These are phyloP conservation scores for Podaxis sp. DNA, from an alignment of 768 basidiomycete species.

Conservation along the genomic window DNA sequence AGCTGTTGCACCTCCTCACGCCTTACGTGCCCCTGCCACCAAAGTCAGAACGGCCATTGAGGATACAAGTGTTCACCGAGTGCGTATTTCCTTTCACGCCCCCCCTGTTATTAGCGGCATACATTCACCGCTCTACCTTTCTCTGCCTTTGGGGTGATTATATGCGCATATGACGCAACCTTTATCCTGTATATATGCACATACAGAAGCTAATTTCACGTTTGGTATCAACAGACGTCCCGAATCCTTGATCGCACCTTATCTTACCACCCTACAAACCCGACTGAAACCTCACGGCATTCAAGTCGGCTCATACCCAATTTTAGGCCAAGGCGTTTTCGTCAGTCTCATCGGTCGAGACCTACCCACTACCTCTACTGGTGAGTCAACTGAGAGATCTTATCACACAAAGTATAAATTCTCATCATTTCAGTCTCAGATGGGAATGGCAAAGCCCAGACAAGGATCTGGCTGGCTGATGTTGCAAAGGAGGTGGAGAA, in stretches of 20 bases:
- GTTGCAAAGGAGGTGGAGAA: constrained; percentile 61
- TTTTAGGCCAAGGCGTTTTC: constrained; percentile 60
- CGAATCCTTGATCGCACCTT: constrained; percentile 83
- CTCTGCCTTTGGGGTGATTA: not conserved
- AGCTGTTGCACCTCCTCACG: constrained; percentile 69
- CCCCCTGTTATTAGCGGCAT: not conserved
- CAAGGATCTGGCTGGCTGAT: constrained; percentile 42
- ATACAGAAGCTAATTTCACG: not conserved
- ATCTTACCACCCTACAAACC: constrained; percentile 71
- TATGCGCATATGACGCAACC: not conserved
- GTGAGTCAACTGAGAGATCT: not conserved
- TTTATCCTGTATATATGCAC: not conserved
- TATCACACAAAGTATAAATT: not conserved
- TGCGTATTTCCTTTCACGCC: constrained; percentile 23
- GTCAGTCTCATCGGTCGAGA: constrained; percentile 65
- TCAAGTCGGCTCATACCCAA: constrained; percentile 77
- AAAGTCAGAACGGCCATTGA: constrained; percentile 61
- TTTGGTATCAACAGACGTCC: constrained; percentile 39
- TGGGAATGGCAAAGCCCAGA: constrained; percentile 42
- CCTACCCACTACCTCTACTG: constrained; percentile 12
- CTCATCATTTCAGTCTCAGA: not conserved
- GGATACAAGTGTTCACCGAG: constrained; percentile 84
- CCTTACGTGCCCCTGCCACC: constrained; percentile 81
- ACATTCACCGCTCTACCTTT: not conserved
- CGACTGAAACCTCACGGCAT: constrained; percentile 73